Percentiles rank a stretch among this genome's conserved stretches.
These are phyloP conservation scores for Sporobolomyces roseus DNA, from an alignment of 768 basidiomycete genomes.

Conservation along the genomic window DNA sequence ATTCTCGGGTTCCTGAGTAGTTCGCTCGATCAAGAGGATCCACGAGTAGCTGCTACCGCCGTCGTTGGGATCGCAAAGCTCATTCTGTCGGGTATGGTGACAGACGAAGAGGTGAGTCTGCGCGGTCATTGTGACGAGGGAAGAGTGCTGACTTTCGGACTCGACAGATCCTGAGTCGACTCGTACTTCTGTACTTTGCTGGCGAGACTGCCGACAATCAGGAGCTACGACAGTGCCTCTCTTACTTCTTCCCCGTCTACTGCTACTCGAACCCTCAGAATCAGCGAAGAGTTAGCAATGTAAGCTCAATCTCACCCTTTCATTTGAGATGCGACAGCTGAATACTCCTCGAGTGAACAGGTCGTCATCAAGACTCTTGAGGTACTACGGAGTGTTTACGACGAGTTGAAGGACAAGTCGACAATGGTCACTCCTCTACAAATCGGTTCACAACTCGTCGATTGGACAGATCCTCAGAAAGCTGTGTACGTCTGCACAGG, in stretches of 20 bases:
- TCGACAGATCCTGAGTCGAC: slow-evolving; percentile 54
- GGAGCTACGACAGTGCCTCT: slow-evolving; percentile 75
- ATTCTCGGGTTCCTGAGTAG: slow-evolving; percentile 66
- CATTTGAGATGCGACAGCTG: too few relatives aligned
- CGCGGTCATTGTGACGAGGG: too few relatives aligned
- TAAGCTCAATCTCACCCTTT: slow-evolving; percentile 51
- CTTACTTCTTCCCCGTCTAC: slow-evolving; percentile 80
- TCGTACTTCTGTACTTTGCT: slow-evolving; percentile 66
- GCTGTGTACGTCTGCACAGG: slow-evolving; percentile 48
- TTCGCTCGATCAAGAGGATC: slow-evolving; percentile 59
- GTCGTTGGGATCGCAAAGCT: slow-evolving; percentile 83
- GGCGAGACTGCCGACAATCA: slow-evolving; percentile 77
- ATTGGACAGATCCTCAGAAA: slow-evolving; percentile 54
- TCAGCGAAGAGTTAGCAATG: slow-evolving; percentile 67
- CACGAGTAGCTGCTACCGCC: slow-evolving; percentile 65
- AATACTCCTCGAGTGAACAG: too few relatives aligned
- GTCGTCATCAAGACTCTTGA: slow-evolving; percentile 50
- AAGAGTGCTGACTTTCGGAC: neutral
- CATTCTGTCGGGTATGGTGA: slow-evolving; percentile 68
- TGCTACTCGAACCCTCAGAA: slow-evolving; percentile 73
- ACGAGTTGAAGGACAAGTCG: slow-evolving; percentile 49
- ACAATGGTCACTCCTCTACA: slow-evolving; percentile 49
- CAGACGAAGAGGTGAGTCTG: slow-evolving; percentile 62
- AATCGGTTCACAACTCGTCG: slow-evolving; percentile 51
- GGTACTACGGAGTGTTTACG: slow-evolving; percentile 48